Evolutionary conservation across 805 yeast species (phyloP), one percentile per base, ranked within the genome.

Genomic region (Metschnikowia gelsemii): DNA sequence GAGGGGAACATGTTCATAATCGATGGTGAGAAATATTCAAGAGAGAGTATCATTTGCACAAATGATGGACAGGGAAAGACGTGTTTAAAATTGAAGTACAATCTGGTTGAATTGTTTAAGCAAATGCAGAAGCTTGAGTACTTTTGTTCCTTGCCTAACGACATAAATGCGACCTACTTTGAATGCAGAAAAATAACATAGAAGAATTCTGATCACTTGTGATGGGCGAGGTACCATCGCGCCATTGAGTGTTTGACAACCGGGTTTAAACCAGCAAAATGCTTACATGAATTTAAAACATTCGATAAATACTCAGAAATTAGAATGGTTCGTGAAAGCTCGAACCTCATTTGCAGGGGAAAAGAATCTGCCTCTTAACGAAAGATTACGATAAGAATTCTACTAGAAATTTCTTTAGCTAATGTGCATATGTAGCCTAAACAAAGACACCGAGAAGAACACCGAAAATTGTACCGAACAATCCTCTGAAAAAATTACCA

Each of bases 71-170:
- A 54, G 24, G 76, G 75, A 7, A 76, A 73, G 48, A 72, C 77
- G 3, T 75, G 79, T 49, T 55, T 74, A 41, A 72, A 70, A 45
- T 57, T 75, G 35, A 61, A 58, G 24, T 57, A 60, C 27, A 65
- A 67, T 36, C 69, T 71, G 18, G 58, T 73, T 21, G 62, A 68
- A 28, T 56, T 75, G 40, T 75, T 75, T 61, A 72, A 65, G 43
- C 66, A 64, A 18, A 74, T 75, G 79, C 79, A 75, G 44, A 63
- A 61, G 17, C 59, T 69, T 54, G 75, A 72, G 30, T 75, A 71
- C 54, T 74, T 73, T 49, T 75, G 79, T 49, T 71, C 77, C 1
- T 62, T 74, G 28, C 76, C 79, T 4, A 68, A 71, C 31, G 73
- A 73, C 27, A 61, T 74, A 19, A 66, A 64, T 41, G 75, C 76